These are phyloP conservation scores for Cytospora piceae DNA, from an alignment of 2,329 filamentous ascomycete species.

Conservation along the genomic window DNA sequence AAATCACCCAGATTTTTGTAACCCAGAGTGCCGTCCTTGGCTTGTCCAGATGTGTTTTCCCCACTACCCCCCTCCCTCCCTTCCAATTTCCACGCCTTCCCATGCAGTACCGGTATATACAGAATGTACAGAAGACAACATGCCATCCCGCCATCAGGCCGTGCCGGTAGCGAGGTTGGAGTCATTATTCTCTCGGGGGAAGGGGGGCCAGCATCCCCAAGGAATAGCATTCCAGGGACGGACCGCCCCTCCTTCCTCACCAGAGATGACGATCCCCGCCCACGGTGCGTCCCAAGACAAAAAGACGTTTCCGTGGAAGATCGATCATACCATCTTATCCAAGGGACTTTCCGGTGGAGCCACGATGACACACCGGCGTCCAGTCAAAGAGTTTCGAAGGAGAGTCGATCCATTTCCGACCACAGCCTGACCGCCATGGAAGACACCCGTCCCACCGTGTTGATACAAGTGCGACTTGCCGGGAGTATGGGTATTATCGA, in stretches of 20 bases:
- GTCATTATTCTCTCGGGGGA: neutral
- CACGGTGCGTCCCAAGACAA: neutral
- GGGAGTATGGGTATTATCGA: neutral
- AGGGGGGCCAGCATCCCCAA: neutral
- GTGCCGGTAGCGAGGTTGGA: neutral
- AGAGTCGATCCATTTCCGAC: neutral
- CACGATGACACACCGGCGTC: neutral
- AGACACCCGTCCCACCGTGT: neutral
- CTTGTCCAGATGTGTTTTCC: neutral
- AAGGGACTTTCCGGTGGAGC: neutral
- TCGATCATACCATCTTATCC: neutral
- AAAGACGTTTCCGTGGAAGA: neutral
- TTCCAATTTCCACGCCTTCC: neutral
- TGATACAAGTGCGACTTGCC: neutral
- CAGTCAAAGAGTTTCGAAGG: neutral
- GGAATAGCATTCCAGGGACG: neutral
- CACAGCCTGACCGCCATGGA: neutral
- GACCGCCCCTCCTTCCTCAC: neutral
- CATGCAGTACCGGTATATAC: neutral
- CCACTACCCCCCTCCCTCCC: neutral
- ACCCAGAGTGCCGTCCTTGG: neutral
- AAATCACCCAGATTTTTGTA: neutral
- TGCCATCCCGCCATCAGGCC: neutral
- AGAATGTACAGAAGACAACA: slow-evolving; percentile 1
- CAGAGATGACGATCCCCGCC: neutral